phyloP scores from a whole-genome alignment of 129 eudicot genomes.

The Lactuca saligna region DNA sequence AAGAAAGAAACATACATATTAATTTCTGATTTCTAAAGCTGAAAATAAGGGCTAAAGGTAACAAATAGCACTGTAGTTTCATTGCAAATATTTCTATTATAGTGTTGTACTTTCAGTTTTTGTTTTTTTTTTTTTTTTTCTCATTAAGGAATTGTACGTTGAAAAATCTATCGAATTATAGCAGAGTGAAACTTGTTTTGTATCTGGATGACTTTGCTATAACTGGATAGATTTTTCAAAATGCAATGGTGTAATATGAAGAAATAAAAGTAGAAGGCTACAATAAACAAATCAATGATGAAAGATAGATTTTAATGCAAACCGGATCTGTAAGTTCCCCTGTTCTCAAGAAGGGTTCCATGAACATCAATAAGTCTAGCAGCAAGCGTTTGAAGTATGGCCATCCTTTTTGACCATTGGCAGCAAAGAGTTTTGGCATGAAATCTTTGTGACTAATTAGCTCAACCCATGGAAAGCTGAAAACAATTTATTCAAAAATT shows the following conservation, averaged over 20 bases:
- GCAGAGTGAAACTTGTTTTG: background rate
- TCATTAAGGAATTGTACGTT: background rate
- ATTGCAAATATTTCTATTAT: background rate
- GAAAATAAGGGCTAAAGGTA: background rate
- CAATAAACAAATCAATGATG: background rate
- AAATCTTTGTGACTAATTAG: slow-evolving; percentile 69
- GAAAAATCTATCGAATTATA: too few relatives aligned
- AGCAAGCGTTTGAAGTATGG: slow-evolving; percentile 56
- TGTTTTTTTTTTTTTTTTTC: too few relatives aligned
- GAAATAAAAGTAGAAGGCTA: background rate
- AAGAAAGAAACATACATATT: slow-evolving; percentile 7
- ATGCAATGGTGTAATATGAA: too few relatives aligned
- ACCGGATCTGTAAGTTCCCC: slow-evolving; percentile 69
- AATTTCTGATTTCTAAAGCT: background rate
- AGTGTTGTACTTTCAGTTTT: too few relatives aligned
- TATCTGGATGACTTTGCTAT: background rate
- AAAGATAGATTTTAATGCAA: slow-evolving; percentile 21
- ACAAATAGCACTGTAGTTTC: background rate
- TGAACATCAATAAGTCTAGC: slow-evolving; percentile 64
- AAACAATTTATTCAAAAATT: background rate
- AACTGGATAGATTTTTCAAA: background rate
- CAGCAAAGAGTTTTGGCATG: slow-evolving; percentile 72
- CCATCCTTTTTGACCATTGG: slow-evolving; percentile 72
- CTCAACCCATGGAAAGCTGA: slow-evolving; percentile 91
- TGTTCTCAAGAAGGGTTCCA: slow-evolving; percentile 71